Evolutionary conservation across 257 asterid species (phyloP), one percentile per base, ranked within the genome.

Genomic region (Solanum etuberosum): DNA sequence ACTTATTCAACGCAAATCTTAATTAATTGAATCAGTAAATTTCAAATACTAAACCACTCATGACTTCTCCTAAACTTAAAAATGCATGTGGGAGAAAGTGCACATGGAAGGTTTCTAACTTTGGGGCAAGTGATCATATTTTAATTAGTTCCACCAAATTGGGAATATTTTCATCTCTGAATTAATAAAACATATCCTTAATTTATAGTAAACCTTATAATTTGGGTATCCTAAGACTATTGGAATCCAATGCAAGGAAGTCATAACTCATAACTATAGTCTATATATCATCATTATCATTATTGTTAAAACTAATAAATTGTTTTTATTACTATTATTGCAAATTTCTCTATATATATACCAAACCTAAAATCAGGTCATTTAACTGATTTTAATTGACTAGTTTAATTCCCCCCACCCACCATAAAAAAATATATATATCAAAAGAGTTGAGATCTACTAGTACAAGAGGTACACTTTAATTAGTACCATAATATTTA

Each of bases 21-120:
- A 54, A 54, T 54, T 54, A 54, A 54, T 54, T 18, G 10, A 54
- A 54, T 54, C 18, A 54, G 63, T 54, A 54, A 54, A 54, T 18
- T 54, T 54, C 11, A 18, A 54, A 54, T 18, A 54, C 4, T 54
- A 18, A 18, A 54, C 23, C 9, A 16, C 4, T 51, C n/a, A 51
- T 3, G n/a, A 51, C 63, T 20, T 54, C 63, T 54, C 63, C 63
- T 18, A 54, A 54, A 54, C 63, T 18, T 18, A 54, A 59, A 59
- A 59, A 59, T 59, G 13, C 68, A 23, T n/a, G 83, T 25, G 27
- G n/a, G 84, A 80, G 84, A 43, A 27, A 43, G 65, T 27, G 67
- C 84, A 80, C 84, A 46, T 80, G 84, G 84, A 80, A 80, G 84
- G 84, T 46, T 78, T 78, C 65, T 34, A 78, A 78, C 27, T 78